Evolutionary conservation across 1,284 basidiomycete genomes (phyloP).

Genomic region (Tilletia caries): DNA sequence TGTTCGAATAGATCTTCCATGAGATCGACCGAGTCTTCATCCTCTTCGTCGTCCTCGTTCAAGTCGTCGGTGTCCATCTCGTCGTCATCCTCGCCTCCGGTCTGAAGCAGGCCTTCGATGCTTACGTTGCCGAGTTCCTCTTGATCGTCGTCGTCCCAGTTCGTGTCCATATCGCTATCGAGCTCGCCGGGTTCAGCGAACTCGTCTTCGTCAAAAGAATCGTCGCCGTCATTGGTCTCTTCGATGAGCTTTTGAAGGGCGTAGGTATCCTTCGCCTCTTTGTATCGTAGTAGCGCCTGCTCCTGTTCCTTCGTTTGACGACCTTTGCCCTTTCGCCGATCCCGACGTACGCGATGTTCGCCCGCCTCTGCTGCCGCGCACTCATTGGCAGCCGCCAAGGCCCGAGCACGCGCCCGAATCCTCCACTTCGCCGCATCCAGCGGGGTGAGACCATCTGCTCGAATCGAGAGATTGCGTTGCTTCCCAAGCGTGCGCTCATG

Average conservation of each 20-base stretch:
- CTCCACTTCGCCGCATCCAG: constrained; percentile 47
- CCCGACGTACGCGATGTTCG: constrained; percentile 25
- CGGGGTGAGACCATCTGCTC: constrained; percentile 45
- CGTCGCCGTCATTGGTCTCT: neutral
- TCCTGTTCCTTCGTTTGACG: constrained; percentile 36
- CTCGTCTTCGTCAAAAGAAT: no score
- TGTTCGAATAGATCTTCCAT: constrained; percentile 6
- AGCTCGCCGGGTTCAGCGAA: constrained; percentile 21
- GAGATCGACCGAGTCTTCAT: constrained; percentile 1
- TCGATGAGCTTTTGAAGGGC: neutral
- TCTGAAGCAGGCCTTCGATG: no score
- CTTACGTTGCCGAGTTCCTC: neutral
- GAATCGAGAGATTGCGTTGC: constrained; percentile 23
- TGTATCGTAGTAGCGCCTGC: constrained; percentile 13
- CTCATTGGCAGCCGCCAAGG: constrained; percentile 36
- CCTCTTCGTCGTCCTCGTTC: neutral
- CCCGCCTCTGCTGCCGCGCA: constrained; percentile 32
- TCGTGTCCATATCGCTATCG: constrained; percentile 27
- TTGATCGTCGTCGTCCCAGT: constrained; percentile 19
- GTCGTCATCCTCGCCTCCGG: neutral
- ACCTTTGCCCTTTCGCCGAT: constrained; percentile 42
- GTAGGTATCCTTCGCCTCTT: constrained; percentile 5
- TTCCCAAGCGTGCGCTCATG: neutral
- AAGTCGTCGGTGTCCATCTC: constrained; percentile 12
- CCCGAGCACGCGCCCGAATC: constrained; percentile 28